Base-by-base conservation (phyloP, 371 early-diverging fungal genomes). In the Zychaea mexicana region DNA sequence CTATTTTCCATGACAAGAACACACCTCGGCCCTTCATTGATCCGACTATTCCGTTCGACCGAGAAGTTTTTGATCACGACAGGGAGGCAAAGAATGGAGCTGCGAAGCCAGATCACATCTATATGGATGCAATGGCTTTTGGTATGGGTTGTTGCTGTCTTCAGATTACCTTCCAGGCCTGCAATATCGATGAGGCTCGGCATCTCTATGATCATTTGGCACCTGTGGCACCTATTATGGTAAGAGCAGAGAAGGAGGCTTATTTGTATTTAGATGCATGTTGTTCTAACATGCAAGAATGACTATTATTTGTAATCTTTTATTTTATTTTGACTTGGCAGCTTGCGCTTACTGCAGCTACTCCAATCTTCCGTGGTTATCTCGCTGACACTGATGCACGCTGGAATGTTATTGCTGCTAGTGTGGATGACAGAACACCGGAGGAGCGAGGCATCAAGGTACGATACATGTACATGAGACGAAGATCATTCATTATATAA, bases 71-170 rank as follows among this genome's bases (percentile, higher is more conserved):
- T 59, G 78, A 83, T 22, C 87, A 87, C 65, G 89, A 88, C 59
- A 83, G 81, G 62, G 88, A 88, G 61, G 88, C 88, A 10, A 82
- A 83, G 42, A 69, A 81, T 30, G 87, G 92, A 2, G 92, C 93
- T 21, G 98, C 98, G 4, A 77, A 84, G 26, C 88, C 90, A 0
- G 93, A 97, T 70, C 96, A 96, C 77, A 95, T 98, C 49, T 96
- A 98, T 72, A 94, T 99, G 93, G 99, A 99, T 76, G 91, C 95
- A 19, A 99, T 99, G 99, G 95, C 96, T 46, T 99, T 99, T 85
- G 99, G 99, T 30, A 99, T 99, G 99, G 99, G 99, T 55, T 98
- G 98, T 81, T 95, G 93, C 70, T 98, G 99, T 72, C 85, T 99
- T 32, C 99, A 99, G 79, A 93, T 98, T 68, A 99, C 99, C 19